These are phyloP conservation scores for Tetratostichococcus sp. DNA, from an alignment of 139 green algal species.

Conservation along the genomic window DNA sequence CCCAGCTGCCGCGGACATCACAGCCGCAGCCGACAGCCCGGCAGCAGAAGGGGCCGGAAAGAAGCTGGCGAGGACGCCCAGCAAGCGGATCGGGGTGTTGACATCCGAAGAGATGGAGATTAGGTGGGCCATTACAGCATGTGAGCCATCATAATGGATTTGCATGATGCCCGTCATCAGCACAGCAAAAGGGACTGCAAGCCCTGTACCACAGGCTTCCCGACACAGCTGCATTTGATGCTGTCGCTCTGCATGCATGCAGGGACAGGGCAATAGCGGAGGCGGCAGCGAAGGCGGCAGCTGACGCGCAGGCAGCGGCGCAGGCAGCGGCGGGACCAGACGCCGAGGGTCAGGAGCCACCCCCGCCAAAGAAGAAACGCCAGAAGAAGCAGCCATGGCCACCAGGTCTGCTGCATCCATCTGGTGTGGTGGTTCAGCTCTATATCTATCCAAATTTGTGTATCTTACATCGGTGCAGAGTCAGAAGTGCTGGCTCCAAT, in stretches of 20 bases:
- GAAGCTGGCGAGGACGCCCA: not conserved
- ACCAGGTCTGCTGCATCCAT: not conserved
- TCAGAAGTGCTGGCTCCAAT: no score
- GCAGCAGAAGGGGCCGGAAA: not conserved
- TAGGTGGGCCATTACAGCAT: not conserved
- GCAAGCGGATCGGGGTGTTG: not conserved
- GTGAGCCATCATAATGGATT: no score
- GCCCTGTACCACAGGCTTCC: no score
- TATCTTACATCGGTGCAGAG: no score
- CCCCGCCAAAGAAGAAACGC: constrained; percentile 1
- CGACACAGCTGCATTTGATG: no score
- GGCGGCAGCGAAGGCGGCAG: not conserved
- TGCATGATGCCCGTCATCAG: no score
- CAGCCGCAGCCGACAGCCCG: no score
- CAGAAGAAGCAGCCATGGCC: constrained; percentile 1
- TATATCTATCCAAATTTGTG: no score
- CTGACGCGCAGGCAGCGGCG: no score
- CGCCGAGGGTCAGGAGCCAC: not conserved
- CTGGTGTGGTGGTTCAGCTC: no score
- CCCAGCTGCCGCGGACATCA: no score
- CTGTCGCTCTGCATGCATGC: not conserved
- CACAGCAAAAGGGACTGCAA: no score
- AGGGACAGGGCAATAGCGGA: not conserved
- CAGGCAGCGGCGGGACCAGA: not conserved
- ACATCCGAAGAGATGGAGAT: not conserved